Base-by-base conservation (phyloP, 495 filamentous ascomycete species). In the Bacidia rubella region DNA sequence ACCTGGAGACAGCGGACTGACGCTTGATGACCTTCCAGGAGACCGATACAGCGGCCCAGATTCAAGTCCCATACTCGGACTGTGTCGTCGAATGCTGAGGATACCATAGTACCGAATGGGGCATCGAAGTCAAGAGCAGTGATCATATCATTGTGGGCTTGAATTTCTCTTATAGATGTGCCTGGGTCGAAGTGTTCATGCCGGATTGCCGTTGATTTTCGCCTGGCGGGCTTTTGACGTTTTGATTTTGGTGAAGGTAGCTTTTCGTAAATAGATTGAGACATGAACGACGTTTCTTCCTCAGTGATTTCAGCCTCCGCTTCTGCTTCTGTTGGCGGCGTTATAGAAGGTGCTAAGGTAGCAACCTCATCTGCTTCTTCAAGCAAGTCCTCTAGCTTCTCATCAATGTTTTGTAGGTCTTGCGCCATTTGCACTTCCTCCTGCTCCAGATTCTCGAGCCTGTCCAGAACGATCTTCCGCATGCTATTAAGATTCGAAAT, bases 41-140 rank as follows among this genome's bases (percentile, higher is more conserved):
- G 62, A 12, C 92, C 92, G 26, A 90, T 83, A 67, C 93, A 97
- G 19, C 90, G 79, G 24, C 93, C 92, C 7, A 84, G 81, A 62
- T 87, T 94, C 53, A 99, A 73, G 66, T 99, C 93, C 90, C 90
- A 99, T 26, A 97, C 92, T 48, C 86, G 77, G n/a, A 99, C 87
- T 1, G 87, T 89, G 67, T 99, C 92, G 62, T 99, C 93, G 61
- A 96, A 70, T 1, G 92, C 88, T 2, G 93, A 83, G n/a, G 87
- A 90, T 15, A 97, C 83, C 82, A 96, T 80, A 9, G 89, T 90
- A 9, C 92, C 92, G 60, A 97, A 97, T 0, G 92, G 92, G 24
- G 82, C 86, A 65, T 99, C 92, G 62, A 97, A 96, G 66, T 97
- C 92, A 51, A 99, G 68, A 20, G 89, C 82, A 0, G 89, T 95